phyloP scores from a whole-genome alignment of 1,284 basidiomycete species.

The Austroboletus novae-zelandiae region DNA sequence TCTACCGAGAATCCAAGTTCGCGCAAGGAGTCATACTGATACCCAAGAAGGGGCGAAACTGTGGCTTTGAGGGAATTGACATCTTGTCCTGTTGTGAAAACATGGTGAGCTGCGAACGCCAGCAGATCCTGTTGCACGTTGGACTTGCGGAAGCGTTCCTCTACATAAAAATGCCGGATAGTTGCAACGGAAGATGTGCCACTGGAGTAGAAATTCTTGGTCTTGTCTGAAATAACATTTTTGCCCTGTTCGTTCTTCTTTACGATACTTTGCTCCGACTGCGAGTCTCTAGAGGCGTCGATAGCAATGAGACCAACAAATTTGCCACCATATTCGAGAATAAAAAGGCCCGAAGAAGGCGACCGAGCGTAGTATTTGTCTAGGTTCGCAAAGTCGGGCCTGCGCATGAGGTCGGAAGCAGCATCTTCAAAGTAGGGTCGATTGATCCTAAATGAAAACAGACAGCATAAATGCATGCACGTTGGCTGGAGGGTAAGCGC shows the following conservation, averaged over 20 bases:
- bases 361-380: constrained; percentile 57
- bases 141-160: constrained; percentile 56
- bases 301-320: constrained; percentile 70
- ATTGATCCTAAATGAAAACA: constrained; percentile 52
- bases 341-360: constrained; percentile 62
- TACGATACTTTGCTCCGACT: constrained; percentile 25
- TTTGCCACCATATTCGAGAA: constrained; percentile 59
- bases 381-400: constrained; percentile 57
- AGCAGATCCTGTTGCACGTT: constrained; percentile 68
- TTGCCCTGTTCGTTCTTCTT: constrained; percentile 22
- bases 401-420: constrained; percentile 51
- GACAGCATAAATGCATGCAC: constrained; percentile 6
- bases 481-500: not conserved
- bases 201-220: constrained; percentile 21
- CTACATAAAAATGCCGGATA: constrained; percentile 78
- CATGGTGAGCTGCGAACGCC: constrained; percentile 52
- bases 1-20: constrained; percentile 53
- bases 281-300: constrained; percentile 52
- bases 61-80: constrained; percentile 46
- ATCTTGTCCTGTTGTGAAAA: constrained; percentile 46
- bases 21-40: constrained; percentile 46
- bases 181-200: constrained; percentile 49
- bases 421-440: constrained; percentile 64
- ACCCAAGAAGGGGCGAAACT: constrained; percentile 51
- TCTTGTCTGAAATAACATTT: constrained; percentile 9